phyloP scores from a whole-genome alignment of 164 flowering plant genomes.

The Macadamia integrifolia region DNA sequence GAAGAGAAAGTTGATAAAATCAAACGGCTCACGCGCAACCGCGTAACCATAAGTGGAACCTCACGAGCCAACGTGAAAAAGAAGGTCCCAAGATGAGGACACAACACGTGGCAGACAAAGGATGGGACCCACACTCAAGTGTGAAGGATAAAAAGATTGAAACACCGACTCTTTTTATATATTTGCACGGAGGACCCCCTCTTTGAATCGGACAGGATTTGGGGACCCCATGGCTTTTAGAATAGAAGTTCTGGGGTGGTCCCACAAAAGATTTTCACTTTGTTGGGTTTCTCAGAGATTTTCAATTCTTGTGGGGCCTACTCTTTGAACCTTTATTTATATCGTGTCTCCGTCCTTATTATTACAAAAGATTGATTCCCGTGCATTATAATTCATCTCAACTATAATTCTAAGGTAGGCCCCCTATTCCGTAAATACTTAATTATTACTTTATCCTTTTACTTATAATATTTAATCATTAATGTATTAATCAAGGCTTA shows the following conservation, averaged over 20 bases:
- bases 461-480: conserved; percentile 11
- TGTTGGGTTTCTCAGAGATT: neutral
- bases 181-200: neutral
- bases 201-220: neutral
- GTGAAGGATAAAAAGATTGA: too few relatives aligned
- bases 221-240: neutral
- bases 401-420: neutral
- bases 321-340: neutral
- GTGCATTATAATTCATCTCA: neutral
- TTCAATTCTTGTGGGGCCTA: neutral
- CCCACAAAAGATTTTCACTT: neutral
- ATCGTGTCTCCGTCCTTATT: conserved; percentile 2
- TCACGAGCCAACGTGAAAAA: too few relatives aligned
- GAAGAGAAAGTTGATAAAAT: too few relatives aligned
- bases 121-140: neutral
- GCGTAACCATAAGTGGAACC: too few relatives aligned
- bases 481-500: neutral
- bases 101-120: conserved; percentile 1
- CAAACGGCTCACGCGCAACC: too few relatives aligned
- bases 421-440: neutral
- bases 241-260: neutral
- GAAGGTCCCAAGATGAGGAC: neutral
- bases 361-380: conserved; percentile 5
- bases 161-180: neutral
- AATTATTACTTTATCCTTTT: neutral